These are phyloP conservation scores for Mycosphaerella arachidis DNA, from an alignment of 2,329 filamentous ascomycete species.

Conservation along the genomic window DNA sequence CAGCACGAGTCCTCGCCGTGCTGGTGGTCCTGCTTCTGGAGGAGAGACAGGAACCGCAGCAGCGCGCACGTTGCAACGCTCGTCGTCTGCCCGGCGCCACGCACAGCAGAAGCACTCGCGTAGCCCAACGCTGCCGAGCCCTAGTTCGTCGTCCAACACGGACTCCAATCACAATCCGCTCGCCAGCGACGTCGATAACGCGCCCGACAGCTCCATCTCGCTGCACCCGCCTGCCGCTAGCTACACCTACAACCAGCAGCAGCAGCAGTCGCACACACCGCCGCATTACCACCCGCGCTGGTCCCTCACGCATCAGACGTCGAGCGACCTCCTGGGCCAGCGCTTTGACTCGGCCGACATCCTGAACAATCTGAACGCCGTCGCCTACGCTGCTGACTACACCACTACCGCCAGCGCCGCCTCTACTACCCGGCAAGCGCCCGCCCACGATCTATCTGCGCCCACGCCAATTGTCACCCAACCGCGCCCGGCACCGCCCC, in stretches of 20 bases:
- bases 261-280: slow-evolving; percentile 4
- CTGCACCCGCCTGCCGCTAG: background rate
- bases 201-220: slow-evolving; percentile 1
- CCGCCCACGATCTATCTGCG: slow-evolving; percentile 8
- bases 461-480: slow-evolving; percentile 9
- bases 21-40: background rate
- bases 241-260: slow-evolving; percentile 2
- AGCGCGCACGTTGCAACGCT: slow-evolving; percentile 3
- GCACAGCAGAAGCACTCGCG: background rate
- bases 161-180: background rate
- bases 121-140: slow-evolving; percentile 2
- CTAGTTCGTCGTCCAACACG: background rate
- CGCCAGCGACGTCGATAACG: background rate
- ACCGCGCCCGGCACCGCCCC: background rate
- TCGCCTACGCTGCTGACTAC: slow-evolving; percentile 24
- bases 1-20: slow-evolving; percentile 1
- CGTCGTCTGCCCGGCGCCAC: background rate
- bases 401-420: slow-evolving; percentile 5
- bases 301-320: slow-evolving; percentile 32
- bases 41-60: background rate
- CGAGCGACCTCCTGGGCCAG: slow-evolving; percentile 36
- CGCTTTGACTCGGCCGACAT: slow-evolving; percentile 39
- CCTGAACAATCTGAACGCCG: slow-evolving; percentile 35
- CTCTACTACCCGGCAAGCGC: slow-evolving; percentile 6
- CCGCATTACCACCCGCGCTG: slow-evolving; percentile 11